A percentile compares a stretch with the other conserved stretches of the same genome.
These are phyloP conservation scores for Favolaschia claudopus DNA, from an alignment of 768 basidiomycete genomes.

Conservation along the genomic window DNA sequence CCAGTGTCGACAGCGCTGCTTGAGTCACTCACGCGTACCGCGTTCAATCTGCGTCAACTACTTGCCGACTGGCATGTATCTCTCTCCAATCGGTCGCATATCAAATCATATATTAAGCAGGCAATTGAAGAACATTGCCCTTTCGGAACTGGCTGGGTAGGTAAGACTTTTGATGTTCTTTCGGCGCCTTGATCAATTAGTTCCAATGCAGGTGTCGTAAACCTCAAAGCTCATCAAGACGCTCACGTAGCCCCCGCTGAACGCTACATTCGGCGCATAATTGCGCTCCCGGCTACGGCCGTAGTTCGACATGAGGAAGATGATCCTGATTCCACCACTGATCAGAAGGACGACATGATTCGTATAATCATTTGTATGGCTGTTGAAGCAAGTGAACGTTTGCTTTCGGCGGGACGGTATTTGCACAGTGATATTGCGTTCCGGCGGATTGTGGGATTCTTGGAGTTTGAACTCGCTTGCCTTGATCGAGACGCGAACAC, in stretches of 20 bases:
- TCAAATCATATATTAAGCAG: neutral
- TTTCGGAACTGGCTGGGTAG: neutral
- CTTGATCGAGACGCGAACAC: conserved; percentile 12
- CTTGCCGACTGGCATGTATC: too few relatives aligned
- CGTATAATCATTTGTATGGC: neutral
- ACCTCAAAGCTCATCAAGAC: neutral
- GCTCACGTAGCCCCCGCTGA: neutral
- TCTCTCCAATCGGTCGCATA: neutral
- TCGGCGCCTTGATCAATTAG: neutral
- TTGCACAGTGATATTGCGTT: conserved; percentile 27
- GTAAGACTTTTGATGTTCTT: neutral
- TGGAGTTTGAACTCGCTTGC: conserved; percentile 22
- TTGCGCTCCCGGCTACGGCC: neutral
- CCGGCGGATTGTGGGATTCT: conserved; percentile 21
- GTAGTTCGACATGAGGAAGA: neutral
- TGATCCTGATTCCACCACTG: neutral
- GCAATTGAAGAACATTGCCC: neutral
- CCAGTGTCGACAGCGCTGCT: too few relatives aligned
- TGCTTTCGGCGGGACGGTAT: neutral
- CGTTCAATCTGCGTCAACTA: too few relatives aligned
- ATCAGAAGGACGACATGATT: neutral
- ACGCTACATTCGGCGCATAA: conserved; percentile 15
- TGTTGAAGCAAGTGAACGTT: neutral
- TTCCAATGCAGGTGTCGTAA: neutral
- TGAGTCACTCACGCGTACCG: too few relatives aligned